Conservation (phyloP, 2,329 filamentous ascomycete species). For the Ilyonectria mors-panacis region DNA sequence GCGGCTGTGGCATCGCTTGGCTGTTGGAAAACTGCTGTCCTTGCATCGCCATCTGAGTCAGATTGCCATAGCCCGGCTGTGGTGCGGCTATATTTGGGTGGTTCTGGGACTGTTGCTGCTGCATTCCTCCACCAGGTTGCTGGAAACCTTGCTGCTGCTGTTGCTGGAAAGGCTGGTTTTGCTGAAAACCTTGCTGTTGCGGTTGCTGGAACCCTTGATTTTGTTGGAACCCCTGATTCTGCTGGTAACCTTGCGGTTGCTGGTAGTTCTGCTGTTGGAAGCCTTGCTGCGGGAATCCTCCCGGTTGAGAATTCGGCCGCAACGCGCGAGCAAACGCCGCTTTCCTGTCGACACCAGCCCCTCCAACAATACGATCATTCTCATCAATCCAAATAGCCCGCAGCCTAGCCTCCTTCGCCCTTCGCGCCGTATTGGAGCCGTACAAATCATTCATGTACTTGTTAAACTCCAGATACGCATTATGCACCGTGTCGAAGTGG, state of each 20-base stretch:
- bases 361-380: neutral
- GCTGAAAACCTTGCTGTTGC: neutral
- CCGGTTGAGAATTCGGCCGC: neutral
- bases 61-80: neutral
- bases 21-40: neutral
- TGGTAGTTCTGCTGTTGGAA: neutral
- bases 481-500: constrained; percentile 40
- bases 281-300: neutral
- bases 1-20: neutral
- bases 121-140: neutral
- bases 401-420: constrained; percentile 13
- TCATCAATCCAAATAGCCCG: constrained; percentile 9
- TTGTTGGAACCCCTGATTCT: neutral
- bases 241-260: neutral
- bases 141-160: neutral
- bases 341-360: neutral
- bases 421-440: neutral
- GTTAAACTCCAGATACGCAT: constrained; percentile 42
- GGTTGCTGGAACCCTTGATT: neutral
- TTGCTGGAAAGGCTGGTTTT: neutral
- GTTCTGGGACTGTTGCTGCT: neutral
- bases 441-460: constrained; percentile 29
- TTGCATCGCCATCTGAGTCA: neutral
- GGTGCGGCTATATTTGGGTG: neutral
- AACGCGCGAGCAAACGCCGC: neutral